Conservation (phyloP, 1,139 yeast genomes). For the Sugiyamaella xylanicola region DNA sequence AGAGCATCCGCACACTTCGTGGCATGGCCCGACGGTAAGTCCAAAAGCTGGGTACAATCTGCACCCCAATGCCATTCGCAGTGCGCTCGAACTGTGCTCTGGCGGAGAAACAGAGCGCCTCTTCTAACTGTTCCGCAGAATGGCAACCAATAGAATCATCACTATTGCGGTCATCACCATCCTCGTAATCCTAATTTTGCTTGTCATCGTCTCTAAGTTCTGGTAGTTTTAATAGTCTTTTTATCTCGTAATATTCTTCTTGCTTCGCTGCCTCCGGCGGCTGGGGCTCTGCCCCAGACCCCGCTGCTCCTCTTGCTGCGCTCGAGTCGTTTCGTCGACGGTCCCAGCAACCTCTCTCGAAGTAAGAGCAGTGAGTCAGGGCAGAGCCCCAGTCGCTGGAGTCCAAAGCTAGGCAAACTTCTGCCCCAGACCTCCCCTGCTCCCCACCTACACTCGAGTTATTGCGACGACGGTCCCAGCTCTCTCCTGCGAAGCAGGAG, state of each 20-base stretch:
- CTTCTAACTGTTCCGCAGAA: conserved; percentile 45
- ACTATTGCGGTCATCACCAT: conserved; percentile 96
- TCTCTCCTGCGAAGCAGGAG: background rate
- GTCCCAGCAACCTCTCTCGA: no score
- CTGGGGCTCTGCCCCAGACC: conserved; percentile 1
- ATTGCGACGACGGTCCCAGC: background rate
- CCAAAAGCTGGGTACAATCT: background rate
- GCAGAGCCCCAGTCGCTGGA: no score
- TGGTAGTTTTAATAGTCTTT: conserved; percentile 45
- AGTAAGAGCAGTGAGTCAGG: background rate
- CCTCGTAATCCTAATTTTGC: conserved; percentile 74
- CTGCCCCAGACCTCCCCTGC: background rate
- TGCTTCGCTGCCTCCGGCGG: conserved; percentile 6
- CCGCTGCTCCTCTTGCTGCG: background rate
- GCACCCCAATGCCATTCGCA: no score
- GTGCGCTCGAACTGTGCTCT: no score
- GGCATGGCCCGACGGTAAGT: conserved; percentile 73
- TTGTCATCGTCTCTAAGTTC: conserved; percentile 87
- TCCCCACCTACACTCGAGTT: background rate
- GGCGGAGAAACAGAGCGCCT: no score
- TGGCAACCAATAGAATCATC: conserved; percentile 92
- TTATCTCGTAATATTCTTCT: background rate
- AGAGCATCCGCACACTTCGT: conserved; percentile 80
- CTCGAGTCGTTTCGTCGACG: background rate
- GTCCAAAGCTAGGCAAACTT: no score